Conservation (phyloP, 2,329 filamentous ascomycete species). For the Cyphellophora attinorum region DNA sequence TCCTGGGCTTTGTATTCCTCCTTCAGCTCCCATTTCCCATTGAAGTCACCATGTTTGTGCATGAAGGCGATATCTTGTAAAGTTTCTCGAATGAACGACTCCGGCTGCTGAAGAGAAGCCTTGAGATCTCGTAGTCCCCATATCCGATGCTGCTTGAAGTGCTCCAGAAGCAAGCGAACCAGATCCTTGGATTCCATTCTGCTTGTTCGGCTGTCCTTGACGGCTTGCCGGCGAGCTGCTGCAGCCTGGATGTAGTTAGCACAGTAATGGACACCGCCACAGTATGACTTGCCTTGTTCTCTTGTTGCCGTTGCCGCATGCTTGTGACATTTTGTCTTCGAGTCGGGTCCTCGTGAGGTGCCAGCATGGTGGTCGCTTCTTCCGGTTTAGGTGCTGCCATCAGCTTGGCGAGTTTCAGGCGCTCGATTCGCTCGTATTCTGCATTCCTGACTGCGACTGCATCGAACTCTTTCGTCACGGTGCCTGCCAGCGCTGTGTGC, state of each 20-base stretch:
- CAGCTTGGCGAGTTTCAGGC: conserved; percentile 47
- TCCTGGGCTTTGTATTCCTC: conserved; percentile 25
- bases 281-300: neutral
- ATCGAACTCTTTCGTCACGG: conserved; percentile 65
- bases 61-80: conserved; percentile 43
- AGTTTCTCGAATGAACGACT: conserved; percentile 81
- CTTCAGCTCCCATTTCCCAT: conserved; percentile 23
- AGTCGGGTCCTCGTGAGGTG: neutral
- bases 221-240: conserved; percentile 30
- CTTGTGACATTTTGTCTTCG: conserved; percentile 1
- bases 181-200: conserved; percentile 85
- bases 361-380: conserved; percentile 20
- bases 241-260: conserved; percentile 8
- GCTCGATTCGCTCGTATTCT: conserved; percentile 56
- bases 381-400: conserved; percentile 50
- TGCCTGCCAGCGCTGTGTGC: conserved; percentile 66
- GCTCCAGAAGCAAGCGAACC: conserved; percentile 71
- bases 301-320: neutral
- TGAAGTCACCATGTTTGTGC: conserved; percentile 18
- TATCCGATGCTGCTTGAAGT: conserved; percentile 78
- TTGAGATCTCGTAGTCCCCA: conserved; percentile 90
- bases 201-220: conserved; percentile 71
- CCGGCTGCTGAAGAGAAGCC: conserved; percentile 69
- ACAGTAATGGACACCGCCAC: neutral
- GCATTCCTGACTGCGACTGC: conserved; percentile 63